Evolutionary conservation across 371 early-diverging fungal species (phyloP).

Genomic region (Rhizomucor miehei): DNA sequence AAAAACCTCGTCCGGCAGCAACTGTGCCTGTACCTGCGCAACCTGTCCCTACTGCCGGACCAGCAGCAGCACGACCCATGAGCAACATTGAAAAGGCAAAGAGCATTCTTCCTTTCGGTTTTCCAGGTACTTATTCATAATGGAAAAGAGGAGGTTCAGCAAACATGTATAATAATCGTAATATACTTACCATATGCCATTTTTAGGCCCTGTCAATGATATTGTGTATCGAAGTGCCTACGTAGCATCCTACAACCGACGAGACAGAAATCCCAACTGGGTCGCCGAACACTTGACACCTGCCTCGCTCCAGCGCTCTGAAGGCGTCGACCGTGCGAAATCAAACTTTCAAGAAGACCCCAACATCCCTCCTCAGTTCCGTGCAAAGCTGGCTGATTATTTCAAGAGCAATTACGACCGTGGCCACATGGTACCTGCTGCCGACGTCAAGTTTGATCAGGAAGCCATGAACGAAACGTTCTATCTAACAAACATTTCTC

Average conservation of each 20-base stretch:
- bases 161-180: neutral
- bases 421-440: slow-evolving; percentile 86
- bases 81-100: slow-evolving; percentile 39
- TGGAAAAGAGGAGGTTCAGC: neutral
- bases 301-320: slow-evolving; percentile 53
- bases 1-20: slow-evolving; percentile 26
- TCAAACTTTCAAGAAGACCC: slow-evolving; percentile 72
- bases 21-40: slow-evolving; percentile 2
- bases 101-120: slow-evolving; percentile 46
- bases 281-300: slow-evolving; percentile 80
- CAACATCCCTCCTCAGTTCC: slow-evolving; percentile 61
- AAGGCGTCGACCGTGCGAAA: slow-evolving; percentile 59
- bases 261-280: slow-evolving; percentile 85
- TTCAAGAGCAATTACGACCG: slow-evolving; percentile 74
- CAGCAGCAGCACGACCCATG: slow-evolving; percentile 9
- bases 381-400: slow-evolving; percentile 71
- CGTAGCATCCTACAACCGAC: slow-evolving; percentile 69
- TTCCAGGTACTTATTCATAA: slow-evolving; percentile 30
- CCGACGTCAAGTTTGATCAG: slow-evolving; percentile 69
- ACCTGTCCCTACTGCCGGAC: slow-evolving; percentile 5
- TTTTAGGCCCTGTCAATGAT: slow-evolving; percentile 61
- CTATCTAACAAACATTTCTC: slow-evolving; percentile 74
- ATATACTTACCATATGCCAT: neutral
- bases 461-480: slow-evolving; percentile 81
- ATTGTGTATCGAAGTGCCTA: slow-evolving; percentile 55